Percentiles rank a stretch among this genome's conserved stretches.
Evolutionary conservation across 768 basidiomycete species (phyloP).

Genomic region (Hydnum rufescens): DNA sequence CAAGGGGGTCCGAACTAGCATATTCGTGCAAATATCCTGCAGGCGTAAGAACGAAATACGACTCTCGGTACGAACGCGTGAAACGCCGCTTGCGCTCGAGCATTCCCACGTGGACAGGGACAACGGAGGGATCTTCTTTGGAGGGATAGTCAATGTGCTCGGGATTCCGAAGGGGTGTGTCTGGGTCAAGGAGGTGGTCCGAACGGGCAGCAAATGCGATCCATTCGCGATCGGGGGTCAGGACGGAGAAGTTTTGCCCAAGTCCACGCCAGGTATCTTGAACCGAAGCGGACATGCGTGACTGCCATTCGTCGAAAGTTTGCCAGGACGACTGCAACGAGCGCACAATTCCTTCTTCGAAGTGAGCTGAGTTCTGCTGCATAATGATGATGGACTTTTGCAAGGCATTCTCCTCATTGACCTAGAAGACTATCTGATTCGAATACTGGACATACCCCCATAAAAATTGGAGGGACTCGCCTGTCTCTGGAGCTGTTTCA

Average conservation of each 20-base stretch:
- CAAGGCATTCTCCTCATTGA: conserved; percentile 91
- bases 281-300: conserved; percentile 52
- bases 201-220: conserved; percentile 82
- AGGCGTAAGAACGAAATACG: conserved; percentile 82
- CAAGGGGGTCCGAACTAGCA: conserved; percentile 47
- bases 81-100: conserved; percentile 93
- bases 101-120: conserved; percentile 71
- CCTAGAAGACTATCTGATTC: conserved; percentile 19
- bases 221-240: conserved; percentile 86
- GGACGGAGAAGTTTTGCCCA: conserved; percentile 50
- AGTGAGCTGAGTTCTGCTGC: conserved; percentile 92
- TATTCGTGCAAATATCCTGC: conserved; percentile 95
- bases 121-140: conserved; percentile 74
- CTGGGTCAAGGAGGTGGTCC: conserved; percentile 91
- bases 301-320: conserved; percentile 87
- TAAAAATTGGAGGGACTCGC: conserved; percentile 10
- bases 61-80: conserved; percentile 67
- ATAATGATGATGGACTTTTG: conserved; percentile 97
- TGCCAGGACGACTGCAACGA: conserved; percentile 93
- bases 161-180: conserved; percentile 78
- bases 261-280: conserved; percentile 59
- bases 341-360: conserved; percentile 91
- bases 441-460: background rate
- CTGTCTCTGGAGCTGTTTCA: conserved; percentile 70
- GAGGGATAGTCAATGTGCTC: conserved; percentile 64